Percentiles rank a stretch among this genome's conserved stretches.
Evolutionary conservation across 75 land plant species (phyloP).

Genomic region (Isoetes taiwanensis): DNA sequence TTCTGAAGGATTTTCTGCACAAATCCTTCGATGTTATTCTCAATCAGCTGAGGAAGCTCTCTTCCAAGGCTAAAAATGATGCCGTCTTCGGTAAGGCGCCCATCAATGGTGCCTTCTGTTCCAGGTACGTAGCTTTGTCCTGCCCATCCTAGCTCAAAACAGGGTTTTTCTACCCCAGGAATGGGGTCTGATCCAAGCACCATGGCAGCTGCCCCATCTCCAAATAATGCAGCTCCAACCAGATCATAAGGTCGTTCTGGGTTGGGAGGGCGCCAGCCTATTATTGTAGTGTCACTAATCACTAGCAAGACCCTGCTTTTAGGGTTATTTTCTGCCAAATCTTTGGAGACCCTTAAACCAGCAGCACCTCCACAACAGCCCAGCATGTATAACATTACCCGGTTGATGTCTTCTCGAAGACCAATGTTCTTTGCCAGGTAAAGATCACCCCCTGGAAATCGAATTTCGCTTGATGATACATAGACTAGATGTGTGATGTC

Average conservation of each 20-base stretch:
- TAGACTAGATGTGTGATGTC: conserved; percentile 94
- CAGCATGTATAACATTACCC: conserved; percentile 67
- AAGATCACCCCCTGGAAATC: conserved; percentile 92
- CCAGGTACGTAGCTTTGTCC: conserved; percentile 68
- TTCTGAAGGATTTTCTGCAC: conserved; percentile 34
- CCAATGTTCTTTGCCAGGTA: conserved; percentile 58
- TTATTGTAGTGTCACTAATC: conserved; percentile 83
- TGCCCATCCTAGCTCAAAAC: conserved; percentile 73
- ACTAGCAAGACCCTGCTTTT: conserved; percentile 73
- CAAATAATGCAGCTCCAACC: conserved; percentile 93
- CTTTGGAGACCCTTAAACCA: conserved; percentile 88
- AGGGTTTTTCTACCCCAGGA: conserved; percentile 31
- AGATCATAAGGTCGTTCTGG: conserved; percentile 76
- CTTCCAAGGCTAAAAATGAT: conserved; percentile 75
- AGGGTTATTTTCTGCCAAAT: conserved; percentile 95
- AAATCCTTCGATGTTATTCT: conserved; percentile 57
- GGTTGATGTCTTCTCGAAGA: conserved; percentile 40
- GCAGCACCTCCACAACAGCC: conserved; percentile 97
- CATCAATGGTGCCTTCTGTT: conserved; percentile 67
- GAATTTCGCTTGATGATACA: conserved; percentile 90
- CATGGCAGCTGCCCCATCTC: conserved; percentile 91
- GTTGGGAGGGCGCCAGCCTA: conserved; percentile 80
- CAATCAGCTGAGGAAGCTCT: conserved; percentile 88
- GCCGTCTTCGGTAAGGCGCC: conserved; percentile 80
- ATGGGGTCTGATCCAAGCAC: conserved; percentile 65